Evolutionary conservation across 2,329 filamentous ascomycete genomes (phyloP).

Genomic region (Colletotrichum somersetense): DNA sequence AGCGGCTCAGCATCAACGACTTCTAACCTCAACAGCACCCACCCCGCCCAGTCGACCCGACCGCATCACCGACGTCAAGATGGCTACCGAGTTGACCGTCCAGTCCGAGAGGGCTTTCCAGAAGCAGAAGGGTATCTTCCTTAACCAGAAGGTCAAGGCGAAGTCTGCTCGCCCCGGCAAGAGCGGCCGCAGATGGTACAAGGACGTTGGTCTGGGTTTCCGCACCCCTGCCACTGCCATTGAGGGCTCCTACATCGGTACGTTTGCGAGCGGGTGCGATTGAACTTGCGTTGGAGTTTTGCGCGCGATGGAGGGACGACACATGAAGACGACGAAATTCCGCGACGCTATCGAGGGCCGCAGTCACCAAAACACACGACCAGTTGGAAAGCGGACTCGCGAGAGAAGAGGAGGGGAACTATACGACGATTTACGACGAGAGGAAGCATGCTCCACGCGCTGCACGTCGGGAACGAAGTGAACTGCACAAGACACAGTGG

Average conservation of each 20-base stretch:
- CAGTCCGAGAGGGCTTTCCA: constrained; percentile 99
- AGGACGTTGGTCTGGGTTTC: constrained; percentile 99
- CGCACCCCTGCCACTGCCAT: constrained; percentile 98
- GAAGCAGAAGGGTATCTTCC: constrained; percentile 99
- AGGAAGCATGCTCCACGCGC: neutral
- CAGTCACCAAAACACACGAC: neutral
- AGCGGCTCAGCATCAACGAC: constrained; percentile 38
- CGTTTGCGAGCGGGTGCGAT: constrained; percentile 58
- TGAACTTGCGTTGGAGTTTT: constrained; percentile 3
- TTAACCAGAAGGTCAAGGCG: constrained; percentile 93
- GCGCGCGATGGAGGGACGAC: constrained; percentile 5
- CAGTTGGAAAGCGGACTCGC: neutral
- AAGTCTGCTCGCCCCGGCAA: constrained; percentile 89
- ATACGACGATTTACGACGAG: neutral
- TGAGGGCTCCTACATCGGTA: constrained; percentile 99
- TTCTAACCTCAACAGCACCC: constrained; percentile 43
- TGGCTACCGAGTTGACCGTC: constrained; percentile 99
- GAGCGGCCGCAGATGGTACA: constrained; percentile 95
- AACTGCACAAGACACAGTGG: constrained; percentile 11
- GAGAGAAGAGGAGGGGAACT: neutral
- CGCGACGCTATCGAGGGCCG: constrained; percentile 15
- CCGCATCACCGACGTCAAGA: constrained; percentile 60
- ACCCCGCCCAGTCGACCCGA: constrained; percentile 41
- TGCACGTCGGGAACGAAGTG: neutral
- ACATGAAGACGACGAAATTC: constrained; percentile 8